phyloP scores from a whole-genome alignment of 805 yeast species.

The Alloascoidea africana region DNA sequence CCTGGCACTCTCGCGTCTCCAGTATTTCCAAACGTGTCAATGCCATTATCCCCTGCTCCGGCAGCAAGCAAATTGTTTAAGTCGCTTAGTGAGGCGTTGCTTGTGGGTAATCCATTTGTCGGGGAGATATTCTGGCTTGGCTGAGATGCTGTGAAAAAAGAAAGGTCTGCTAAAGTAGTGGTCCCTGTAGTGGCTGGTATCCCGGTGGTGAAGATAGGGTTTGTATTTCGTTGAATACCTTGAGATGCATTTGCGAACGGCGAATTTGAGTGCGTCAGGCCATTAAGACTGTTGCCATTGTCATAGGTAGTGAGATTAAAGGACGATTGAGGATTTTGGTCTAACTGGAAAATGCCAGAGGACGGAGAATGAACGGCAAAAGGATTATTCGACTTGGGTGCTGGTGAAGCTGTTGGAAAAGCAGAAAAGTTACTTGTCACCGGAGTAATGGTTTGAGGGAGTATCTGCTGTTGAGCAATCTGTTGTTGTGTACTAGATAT shows the following conservation, averaged over 20 bases:
- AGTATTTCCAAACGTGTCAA: constrained; percentile 86
- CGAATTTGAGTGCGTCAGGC: neutral
- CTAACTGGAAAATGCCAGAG: no score
- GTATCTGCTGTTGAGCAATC: no score
- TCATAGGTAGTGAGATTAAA: neutral
- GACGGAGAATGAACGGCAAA: no score
- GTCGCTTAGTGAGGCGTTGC: constrained; percentile 20
- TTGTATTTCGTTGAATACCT: neutral
- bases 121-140: neutral
- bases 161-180: neutral
- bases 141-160: neutral
- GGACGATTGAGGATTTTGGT: neutral
- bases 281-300: no score
- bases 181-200: neutral
- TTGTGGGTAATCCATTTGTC: neutral
- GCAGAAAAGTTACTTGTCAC: neutral
- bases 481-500: no score
- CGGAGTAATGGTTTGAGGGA: no score
- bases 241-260: no score
- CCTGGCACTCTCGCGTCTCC: constrained; percentile 82
- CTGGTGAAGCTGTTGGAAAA: neutral
- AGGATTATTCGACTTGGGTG: neutral
- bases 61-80: constrained; percentile 65
- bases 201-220: neutral
- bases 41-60: constrained; percentile 51